Conservation (phyloP, 306 rosid genomes). For the Notholithocarpus densiflorus region DNA sequence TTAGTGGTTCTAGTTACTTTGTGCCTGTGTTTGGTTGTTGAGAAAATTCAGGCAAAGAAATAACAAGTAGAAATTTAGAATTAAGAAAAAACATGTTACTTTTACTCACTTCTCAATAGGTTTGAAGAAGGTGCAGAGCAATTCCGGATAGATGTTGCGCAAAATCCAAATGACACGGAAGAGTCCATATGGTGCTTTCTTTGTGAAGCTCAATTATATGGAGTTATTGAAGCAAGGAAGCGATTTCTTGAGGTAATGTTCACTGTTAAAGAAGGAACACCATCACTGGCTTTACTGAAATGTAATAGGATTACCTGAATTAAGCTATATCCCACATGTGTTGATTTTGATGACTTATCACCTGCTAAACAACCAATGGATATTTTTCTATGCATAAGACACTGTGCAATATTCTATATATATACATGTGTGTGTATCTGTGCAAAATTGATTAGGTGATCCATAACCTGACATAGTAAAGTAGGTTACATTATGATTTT, state of each 20-base stretch:
- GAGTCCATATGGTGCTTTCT: constrained; percentile 96
- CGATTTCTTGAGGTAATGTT: constrained; percentile 66
- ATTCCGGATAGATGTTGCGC: constrained; percentile 90
- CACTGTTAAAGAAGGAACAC: background rate
- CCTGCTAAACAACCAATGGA: background rate
- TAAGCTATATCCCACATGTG: background rate
- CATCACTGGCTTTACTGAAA: background rate
- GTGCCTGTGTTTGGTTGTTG: background rate
- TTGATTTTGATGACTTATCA: background rate
- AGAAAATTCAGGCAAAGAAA: background rate
- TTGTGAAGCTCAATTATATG: constrained; percentile 86
- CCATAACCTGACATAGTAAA: background rate
- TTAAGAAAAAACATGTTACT: background rate
- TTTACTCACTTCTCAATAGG: constrained; percentile 26
- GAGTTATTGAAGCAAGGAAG: constrained; percentile 70
- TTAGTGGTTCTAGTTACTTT: background rate
- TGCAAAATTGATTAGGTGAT: background rate
- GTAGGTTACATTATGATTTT: background rate
- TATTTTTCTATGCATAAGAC: background rate
- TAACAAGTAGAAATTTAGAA: background rate
- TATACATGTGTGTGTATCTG: background rate
- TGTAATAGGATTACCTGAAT: background rate
- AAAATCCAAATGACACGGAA: constrained; percentile 89
- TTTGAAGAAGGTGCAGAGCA: constrained; percentile 92
- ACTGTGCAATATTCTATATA: background rate